These are phyloP conservation scores for Endocalyx cinctus DNA, from an alignment of 2,329 filamentous ascomycete genomes.

Conservation along the genomic window DNA sequence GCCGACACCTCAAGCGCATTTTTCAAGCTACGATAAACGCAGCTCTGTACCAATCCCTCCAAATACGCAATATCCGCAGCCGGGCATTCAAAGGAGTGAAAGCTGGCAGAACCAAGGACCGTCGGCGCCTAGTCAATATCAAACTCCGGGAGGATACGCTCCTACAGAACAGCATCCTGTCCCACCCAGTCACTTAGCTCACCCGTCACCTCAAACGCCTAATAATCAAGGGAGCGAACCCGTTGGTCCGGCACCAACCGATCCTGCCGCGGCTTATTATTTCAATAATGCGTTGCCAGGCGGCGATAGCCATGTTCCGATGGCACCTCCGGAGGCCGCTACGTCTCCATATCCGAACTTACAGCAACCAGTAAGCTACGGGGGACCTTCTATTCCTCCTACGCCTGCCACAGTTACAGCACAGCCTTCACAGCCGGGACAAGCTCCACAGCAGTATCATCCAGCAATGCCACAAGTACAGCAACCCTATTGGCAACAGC, in stretches of 20 bases:
- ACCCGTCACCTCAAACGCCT: conserved; percentile 24
- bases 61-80: conserved; percentile 39
- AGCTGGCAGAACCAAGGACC: conserved; percentile 45
- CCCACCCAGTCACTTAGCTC: conserved; percentile 23
- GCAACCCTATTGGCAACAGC: conserved; percentile 47
- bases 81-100: conserved; percentile 43
- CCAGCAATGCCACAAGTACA: conserved; percentile 30
- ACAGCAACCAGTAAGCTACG: conserved; percentile 42
- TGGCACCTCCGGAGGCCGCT: conserved; percentile 35
- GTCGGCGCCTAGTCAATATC: conserved; percentile 34
- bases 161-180: conserved; percentile 26
- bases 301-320: conserved; percentile 32
- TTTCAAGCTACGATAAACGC: conserved; percentile 38
- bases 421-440: conserved; percentile 14
- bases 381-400: conserved; percentile 38
- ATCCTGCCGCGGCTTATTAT: conserved; percentile 56
- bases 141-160: conserved; percentile 27
- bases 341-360: conserved; percentile 51
- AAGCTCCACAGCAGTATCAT: conserved; percentile 27
- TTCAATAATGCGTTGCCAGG: conserved; percentile 38
- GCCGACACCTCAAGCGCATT: conserved; percentile 39
- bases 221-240: conserved; percentile 24
- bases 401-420: conserved; percentile 26
- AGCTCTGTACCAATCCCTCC: conserved; percentile 35
- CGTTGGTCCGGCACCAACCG: conserved; percentile 33